These are phyloP conservation scores for Capsicum baccatum DNA, from an alignment of 257 asterid genomes.

Conservation along the genomic window DNA sequence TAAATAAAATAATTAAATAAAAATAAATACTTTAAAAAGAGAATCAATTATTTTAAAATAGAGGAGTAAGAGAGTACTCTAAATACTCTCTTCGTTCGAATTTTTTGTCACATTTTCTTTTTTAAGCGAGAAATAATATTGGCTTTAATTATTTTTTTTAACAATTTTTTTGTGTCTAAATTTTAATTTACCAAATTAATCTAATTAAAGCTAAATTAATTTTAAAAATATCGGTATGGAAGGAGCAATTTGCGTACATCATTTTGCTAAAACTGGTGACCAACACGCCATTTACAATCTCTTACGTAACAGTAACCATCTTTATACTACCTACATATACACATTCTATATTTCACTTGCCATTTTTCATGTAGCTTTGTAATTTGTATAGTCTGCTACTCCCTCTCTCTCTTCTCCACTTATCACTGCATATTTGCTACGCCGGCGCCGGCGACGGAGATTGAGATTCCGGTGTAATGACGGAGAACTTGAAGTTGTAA, in stretches of 20 bases:
- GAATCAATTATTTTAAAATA: too few species aligned
- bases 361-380: background rate
- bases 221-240: too few species aligned
- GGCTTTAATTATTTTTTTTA: too few species aligned
- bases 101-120: too few species aligned
- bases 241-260: background rate
- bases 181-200: too few species aligned
- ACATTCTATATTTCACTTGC: background rate
- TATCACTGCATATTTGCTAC: background rate
- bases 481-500: slow-evolving; percentile 18
- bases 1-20: too few species aligned
- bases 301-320: background rate
- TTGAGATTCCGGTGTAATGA: background rate
- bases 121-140: too few species aligned
- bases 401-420: background rate
- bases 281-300: background rate
- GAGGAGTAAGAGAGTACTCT: too few species aligned
- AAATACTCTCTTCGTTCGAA: too few species aligned
- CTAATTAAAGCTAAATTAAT: too few species aligned
- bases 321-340: background rate
- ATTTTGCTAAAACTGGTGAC: background rate
- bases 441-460: background rate
- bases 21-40: too few species aligned
- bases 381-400: background rate
- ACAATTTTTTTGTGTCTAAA: too few species aligned